Conservation (phyloP, 2,329 filamentous ascomycete genomes). For the Trichoderma sp. region DNA sequence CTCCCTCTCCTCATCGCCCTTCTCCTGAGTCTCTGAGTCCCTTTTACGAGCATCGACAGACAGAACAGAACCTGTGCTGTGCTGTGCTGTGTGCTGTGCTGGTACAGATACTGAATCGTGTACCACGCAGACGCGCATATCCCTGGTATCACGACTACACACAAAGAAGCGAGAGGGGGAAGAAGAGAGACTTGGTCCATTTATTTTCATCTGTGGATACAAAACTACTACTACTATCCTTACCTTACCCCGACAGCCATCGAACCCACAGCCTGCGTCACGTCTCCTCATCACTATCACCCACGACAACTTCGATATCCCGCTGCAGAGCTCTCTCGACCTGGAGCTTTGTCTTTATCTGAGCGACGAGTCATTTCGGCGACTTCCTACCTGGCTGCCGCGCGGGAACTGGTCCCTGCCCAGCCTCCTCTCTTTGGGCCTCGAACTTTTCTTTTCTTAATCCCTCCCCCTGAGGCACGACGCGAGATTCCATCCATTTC, state of each 20-base stretch:
- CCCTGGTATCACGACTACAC: not conserved
- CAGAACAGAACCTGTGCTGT: not conserved
- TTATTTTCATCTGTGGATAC: not conserved
- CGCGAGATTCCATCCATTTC: not conserved
- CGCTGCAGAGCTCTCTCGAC: not conserved
- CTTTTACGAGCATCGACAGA: not conserved
- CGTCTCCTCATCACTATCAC: not conserved
- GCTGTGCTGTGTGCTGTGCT: not conserved
- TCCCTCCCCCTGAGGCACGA: not conserved
- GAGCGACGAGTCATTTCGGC: not conserved
- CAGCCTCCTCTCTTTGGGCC: not conserved
- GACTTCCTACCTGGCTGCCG: not conserved
- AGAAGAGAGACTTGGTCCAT: not conserved
- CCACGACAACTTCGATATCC: not conserved
- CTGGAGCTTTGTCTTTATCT: not conserved
- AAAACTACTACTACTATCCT: not conserved
- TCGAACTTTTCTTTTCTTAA: not conserved
- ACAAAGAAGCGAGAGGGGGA: not conserved
- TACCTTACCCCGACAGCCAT: not conserved
- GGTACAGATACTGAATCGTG: not conserved
- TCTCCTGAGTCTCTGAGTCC: not conserved
- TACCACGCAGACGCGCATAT: not conserved
- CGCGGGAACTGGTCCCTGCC: constrained; percentile 13
- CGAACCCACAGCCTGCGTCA: constrained; percentile 12
- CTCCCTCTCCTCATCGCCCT: constrained; percentile 7